Conservation (phyloP, 2,329 filamentous ascomycete species). For the Spiromastix sp. region DNA sequence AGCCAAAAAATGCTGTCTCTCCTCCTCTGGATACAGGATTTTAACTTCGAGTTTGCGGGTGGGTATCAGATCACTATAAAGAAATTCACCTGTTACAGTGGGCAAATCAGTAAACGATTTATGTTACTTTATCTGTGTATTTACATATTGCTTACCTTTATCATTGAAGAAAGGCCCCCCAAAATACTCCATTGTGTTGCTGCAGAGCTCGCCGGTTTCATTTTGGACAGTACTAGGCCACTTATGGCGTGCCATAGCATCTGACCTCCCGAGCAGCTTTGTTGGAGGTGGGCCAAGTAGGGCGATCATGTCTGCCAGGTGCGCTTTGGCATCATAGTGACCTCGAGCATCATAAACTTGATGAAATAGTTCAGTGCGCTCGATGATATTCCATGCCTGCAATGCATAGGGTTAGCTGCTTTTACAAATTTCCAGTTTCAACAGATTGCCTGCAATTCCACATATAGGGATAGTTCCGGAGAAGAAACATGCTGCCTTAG, state of each 20-base stretch:
- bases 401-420: not conserved
- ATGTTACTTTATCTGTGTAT: not conserved
- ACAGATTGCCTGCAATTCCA: no score
- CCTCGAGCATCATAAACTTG: slow-evolving; percentile 13
- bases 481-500: no score
- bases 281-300: slow-evolving; percentile 2
- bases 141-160: slow-evolving; percentile 2
- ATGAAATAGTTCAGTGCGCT: slow-evolving; percentile 14
- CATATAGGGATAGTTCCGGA: no score
- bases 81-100: slow-evolving; percentile 10
- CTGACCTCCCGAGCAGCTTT: slow-evolving; percentile 8
- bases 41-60: slow-evolving; percentile 11
- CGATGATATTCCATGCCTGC: slow-evolving; percentile 1
- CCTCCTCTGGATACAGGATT: slow-evolving; percentile 12
- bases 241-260: slow-evolving; percentile 7
- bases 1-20: slow-evolving; percentile 19
- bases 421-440: not conserved
- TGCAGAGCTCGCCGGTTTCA: slow-evolving; percentile 4
- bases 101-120: not conserved
- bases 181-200: slow-evolving; percentile 4
- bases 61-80: slow-evolving; percentile 12
- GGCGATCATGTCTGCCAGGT: slow-evolving; percentile 4
- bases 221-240: slow-evolving; percentile 5
- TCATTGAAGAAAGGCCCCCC: slow-evolving; percentile 6
- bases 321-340: slow-evolving; percentile 3